Base-by-base conservation (phyloP, 345 rosid genomes). In the Linum trigynum region DNA sequence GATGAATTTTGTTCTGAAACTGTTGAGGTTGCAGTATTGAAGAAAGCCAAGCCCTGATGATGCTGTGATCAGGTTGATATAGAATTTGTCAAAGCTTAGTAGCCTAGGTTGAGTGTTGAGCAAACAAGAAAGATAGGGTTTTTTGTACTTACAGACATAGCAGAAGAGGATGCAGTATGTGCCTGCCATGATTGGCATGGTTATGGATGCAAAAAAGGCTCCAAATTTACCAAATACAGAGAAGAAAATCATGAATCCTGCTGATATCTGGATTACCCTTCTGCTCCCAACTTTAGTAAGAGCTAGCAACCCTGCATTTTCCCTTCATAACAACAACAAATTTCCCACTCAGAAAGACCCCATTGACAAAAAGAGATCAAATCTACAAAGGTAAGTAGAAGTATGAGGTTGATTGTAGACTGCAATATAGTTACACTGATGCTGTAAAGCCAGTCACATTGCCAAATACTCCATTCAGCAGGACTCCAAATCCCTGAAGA, bases 181-280 rank as follows among this genome's bases (percentile, higher is more conserved):
- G 55, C 86, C 95, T 41, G 92, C 88, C 15, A 87, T 10, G 35
- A 92, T 86, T 53, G 98, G 96, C 51, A 87, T 64, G 55, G 98
- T 96, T 73, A 92, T 86, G 0, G 96, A 89, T 64, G 98, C 98
- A 68, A 92, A 89, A 32, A 89, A 67, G 0, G 96, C 98, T 12
- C 96, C 96, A 65, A 91, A 89, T 78, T 91, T 67, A 85, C 95
- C 95, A 0, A 88, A 90, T 48, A 90, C 79, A 41, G 98, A 92
- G 80, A 92, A 92, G 83, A 92, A 92, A 45, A 92, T 87, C 98
- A 92, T 92, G 77, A 92, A 90, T 39, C 81, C 91, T 0, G 96
- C 97, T 45, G 98, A 83, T 65, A 92, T 92, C 69, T 92, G 98
- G 64, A 92, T 90, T 15, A 92, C 98, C 57, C 98, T 85, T 78